Evolutionary conservation across 2,329 filamentous ascomycete species (phyloP).

Genomic region (Byssochlamys sp.): DNA sequence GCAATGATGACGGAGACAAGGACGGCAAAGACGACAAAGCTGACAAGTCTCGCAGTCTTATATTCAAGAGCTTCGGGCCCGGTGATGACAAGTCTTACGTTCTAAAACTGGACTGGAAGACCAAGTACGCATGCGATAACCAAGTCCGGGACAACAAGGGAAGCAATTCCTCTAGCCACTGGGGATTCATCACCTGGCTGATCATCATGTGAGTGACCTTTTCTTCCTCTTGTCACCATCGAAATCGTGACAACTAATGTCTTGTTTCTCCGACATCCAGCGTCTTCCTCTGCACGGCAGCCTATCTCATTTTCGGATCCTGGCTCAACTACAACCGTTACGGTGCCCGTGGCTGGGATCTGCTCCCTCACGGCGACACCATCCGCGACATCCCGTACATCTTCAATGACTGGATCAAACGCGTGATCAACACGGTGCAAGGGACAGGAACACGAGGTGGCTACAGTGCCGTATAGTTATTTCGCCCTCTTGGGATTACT

Average conservation of each 20-base stretch:
- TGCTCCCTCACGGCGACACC: conserved; percentile 83
- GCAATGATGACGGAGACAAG: conserved; percentile 9
- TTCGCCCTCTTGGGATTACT: not conserved
- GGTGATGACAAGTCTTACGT: conserved; percentile 51
- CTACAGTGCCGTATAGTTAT: conserved; percentile 74
- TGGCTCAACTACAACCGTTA: conserved; percentile 99
- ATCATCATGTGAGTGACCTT: conserved; percentile 66
- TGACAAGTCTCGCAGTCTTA: conserved; percentile 50
- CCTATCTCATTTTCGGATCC: conserved; percentile 93
- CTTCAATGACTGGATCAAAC: conserved; percentile 74
- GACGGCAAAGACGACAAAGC: conserved; percentile 23
- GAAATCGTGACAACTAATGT: not conserved
- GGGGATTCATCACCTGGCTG: conserved; percentile 98
- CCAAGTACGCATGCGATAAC: conserved; percentile 73
- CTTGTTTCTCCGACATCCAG: conserved; percentile 38
- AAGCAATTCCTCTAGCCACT: conserved; percentile 46
- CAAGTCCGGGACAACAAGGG: conserved; percentile 38
- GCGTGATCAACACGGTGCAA: conserved; percentile 73
- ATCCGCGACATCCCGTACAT: conserved; percentile 88
- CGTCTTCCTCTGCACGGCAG: conserved; percentile 69
- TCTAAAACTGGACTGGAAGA: conserved; percentile 72
- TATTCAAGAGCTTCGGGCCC: conserved; percentile 64
- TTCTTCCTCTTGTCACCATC: not conserved
- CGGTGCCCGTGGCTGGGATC: conserved; percentile 87
- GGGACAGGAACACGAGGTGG: conserved; percentile 76